Base-by-base conservation (phyloP, 805 yeast species). In the Metschnikowia arizonensis region DNA sequence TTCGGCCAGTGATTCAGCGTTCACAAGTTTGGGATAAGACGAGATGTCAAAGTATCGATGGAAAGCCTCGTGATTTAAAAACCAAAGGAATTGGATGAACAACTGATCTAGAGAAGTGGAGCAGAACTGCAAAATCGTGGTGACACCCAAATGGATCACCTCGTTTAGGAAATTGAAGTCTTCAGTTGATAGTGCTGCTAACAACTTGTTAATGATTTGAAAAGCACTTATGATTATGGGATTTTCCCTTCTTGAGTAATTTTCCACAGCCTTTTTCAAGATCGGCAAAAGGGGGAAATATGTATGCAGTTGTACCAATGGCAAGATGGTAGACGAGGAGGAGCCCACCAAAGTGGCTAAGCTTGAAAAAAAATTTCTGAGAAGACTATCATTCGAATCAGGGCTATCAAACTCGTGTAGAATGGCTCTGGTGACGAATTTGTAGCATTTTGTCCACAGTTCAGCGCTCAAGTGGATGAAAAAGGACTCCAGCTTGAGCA, bases 121-220 rank as follows among this genome's bases (percentile, higher is more conserved):
- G 15, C 66, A 59, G n/a, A 75, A 58, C 21, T 55, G 58, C 2
- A 69, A 47, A 3, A 71, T 52, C 12, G 69, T 59, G 10, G 52
- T 58, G 23, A 75, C 48, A 0, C 81, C 78, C 1, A 73, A 33
- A 32, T 59, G 60, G 11, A 72, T 65, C 3, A 80, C 50, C 15
- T 55, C 52, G 48, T 72, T 53, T 3, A 76, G 68, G 17, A 66
- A 55, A 4, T 56, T 44, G 5, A 74, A 55, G 52, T 77, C 68
- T 4, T 65, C 57, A 0, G 76, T 69, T 2, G 78, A 65, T 4
- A 73, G 56, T n/a, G 65, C 60, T 0, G 74, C 50, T 5, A 81
- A 52, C 3, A 73, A 52, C 29, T 66, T 69, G 55, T 81, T 82
- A 14, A 76, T 58, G 12, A 82, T 59, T 42, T 68, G 66, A 35